Evolutionary conservation across 345 rosid genomes (phyloP), one percentile per base, ranked within the genome.

Genomic region (Eucalyptus sp.): DNA sequence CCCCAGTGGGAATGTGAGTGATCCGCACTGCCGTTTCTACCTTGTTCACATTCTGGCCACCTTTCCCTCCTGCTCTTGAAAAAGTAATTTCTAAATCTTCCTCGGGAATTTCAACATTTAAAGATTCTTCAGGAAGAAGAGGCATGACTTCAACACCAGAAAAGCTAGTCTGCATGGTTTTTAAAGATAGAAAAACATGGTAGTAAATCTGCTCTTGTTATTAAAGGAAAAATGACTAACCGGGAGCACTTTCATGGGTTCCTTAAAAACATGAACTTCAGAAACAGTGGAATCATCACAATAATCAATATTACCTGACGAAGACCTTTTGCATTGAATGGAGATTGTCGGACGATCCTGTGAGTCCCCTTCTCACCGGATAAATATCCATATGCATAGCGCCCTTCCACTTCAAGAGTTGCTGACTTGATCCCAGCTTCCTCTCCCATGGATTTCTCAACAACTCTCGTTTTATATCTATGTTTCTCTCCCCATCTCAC

Each of bases 391-490:
- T 95, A 97, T 5, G 98, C 99, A 92, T 95, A 96, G 80, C 96
- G 97, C 16, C 99, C 99, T 90, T 95, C 97, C 58, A 97, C 88
- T 94, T 97, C 99, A 91, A 97, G 86, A 1, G 96, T 95, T 37
- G 94, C 99, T 2, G 99, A 97, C 92, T 97, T 97, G 91, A 97
- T 96, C 89, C 99, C 99, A 66, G 99, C 99, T 94, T 97, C 99
- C 89, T 97, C 99, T 91, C 99, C 99, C 64, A 91, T 87, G 24
- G 99, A 97, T 93, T 93, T 96, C 90, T 96, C 99, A 91, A 96
- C 99, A 41, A 97, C 94, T 88, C 92, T 94, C 44, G 96, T 92
- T 93, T 95, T 96, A 91, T 97, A 96, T 80, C 94, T 86, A 85
- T 96, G 99, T 91, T 96, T 97, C 95, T 97, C 99, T 90, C 97